Evolutionary conservation across 805 yeast species (phyloP), one percentile per base, ranked within the genome.

Genomic region (Cyberlindnera mississippiensis): DNA sequence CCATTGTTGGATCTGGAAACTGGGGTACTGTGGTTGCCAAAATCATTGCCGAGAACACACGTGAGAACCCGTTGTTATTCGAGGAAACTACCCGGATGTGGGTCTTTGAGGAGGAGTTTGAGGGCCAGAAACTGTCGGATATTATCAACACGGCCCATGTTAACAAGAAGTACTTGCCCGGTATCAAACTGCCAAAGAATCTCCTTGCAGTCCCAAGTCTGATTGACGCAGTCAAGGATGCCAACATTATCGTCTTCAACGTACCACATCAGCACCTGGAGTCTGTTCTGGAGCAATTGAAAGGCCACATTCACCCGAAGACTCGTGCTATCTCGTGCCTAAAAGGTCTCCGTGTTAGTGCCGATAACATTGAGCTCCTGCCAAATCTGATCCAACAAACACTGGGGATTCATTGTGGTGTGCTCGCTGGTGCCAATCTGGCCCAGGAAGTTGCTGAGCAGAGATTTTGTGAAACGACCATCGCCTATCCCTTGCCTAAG

Each of bases 11-110:
- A 28, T 88, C 96, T n/a, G 98, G 98, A 56, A 91, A 91, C 68
- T 91, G 98, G 84, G 98, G 98, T 45, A 87, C 96, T 32, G 90
- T 97, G 7, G 88, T 91, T 40, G 96, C 97, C 49, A 91, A 91
- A 65, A 85, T 91, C 37, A 81, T 88, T 20, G 90, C 96, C 19
- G 97, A 91, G 64, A 88, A 88, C 66, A 71, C 89, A 31, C 69
- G 71, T 19, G 80, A 76, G 52, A 75, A 85, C 62, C 80, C 88
- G 19, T 70, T 78, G 22, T 66, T 85, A 55, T 90, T 91, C 62
- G 74, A 76, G 40, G 67, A 67, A 45, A 66, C 73, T 36, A 96
- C 90, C 28, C 78, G 80, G 53, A 89, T 91, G 97, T 90, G 98
- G 98, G 98, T 90, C 12, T 85, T 72, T 56, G 89, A 91, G 65